Evolutionary conservation across 1,284 basidiomycete species (phyloP).

Genomic region (Ustilago bromivora): DNA sequence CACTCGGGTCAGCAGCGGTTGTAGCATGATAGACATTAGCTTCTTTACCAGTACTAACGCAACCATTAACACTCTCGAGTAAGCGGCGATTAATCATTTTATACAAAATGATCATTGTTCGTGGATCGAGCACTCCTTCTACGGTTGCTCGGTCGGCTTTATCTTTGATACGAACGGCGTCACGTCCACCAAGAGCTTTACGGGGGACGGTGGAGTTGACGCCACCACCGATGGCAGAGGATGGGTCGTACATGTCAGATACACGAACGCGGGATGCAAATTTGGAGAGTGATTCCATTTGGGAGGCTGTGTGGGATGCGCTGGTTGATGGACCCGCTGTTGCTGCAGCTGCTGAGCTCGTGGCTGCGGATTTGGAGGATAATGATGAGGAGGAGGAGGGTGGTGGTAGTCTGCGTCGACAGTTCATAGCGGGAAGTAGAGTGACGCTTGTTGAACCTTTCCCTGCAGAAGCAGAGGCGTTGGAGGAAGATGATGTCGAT

Average conservation of each 20-base stretch:
- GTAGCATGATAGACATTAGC: slow-evolving; percentile 68
- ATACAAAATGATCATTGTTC: slow-evolving; percentile 67
- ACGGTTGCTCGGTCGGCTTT: slow-evolving; percentile 68
- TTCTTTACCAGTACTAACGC: slow-evolving; percentile 67
- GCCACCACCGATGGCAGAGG: slow-evolving; percentile 60
- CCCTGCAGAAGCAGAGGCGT: slow-evolving; percentile 15
- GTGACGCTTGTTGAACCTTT: slow-evolving; percentile 12
- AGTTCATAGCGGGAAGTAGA: slow-evolving; percentile 57
- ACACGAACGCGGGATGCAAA: slow-evolving; percentile 62
- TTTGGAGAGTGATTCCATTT: slow-evolving; percentile 61
- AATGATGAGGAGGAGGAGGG: slow-evolving; percentile 9
- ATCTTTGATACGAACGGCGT: slow-evolving; percentile 61
- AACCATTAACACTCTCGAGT: slow-evolving; percentile 62
- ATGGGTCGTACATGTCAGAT: slow-evolving; percentile 63
- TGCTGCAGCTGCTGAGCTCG: slow-evolving; percentile 7
- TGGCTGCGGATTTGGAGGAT: neutral
- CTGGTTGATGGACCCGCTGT: slow-evolving; percentile 26
- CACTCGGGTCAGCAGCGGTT: slow-evolving; percentile 30
- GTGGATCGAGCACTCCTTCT: slow-evolving; percentile 68
- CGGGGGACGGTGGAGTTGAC: slow-evolving; percentile 63
- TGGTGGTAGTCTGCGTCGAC: slow-evolving; percentile 26
- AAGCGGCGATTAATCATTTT: slow-evolving; percentile 67
- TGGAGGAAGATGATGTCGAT: slow-evolving; percentile 10
- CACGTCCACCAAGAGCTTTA: slow-evolving; percentile 58
- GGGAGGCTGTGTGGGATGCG: slow-evolving; percentile 53